phyloP scores from a whole-genome alignment of 352 stramenopile genomes.

The Elongisporangium prolatum region DNA sequence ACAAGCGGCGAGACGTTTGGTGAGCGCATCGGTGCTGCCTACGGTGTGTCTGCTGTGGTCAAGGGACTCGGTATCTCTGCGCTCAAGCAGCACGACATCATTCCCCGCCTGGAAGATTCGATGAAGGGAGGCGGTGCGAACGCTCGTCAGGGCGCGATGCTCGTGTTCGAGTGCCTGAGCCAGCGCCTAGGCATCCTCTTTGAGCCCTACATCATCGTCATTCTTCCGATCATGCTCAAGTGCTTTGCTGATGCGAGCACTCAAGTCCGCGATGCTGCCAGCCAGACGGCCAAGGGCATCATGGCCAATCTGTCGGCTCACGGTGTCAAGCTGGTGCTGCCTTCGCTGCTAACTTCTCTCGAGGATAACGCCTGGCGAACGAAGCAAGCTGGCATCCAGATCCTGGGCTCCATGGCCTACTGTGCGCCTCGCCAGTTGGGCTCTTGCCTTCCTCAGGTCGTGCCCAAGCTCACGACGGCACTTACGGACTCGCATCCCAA shows the following conservation, averaged over 20 bases:
- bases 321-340: constrained; percentile 98
- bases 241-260: constrained; percentile 96
- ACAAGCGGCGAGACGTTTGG: constrained; percentile 79
- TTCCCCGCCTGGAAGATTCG: constrained; percentile 85
- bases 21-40: constrained; percentile 92
- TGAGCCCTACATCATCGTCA: constrained; percentile 97
- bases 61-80: constrained; percentile 98
- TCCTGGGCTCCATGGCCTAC: constrained; percentile 96
- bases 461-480: constrained; percentile 96
- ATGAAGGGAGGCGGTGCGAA: constrained; percentile 78
- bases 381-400: constrained; percentile 98
- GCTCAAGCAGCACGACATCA: constrained; percentile 97
- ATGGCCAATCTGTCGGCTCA: constrained; percentile 99
- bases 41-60: constrained; percentile 97
- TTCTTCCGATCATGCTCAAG: constrained; percentile 98
- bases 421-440: constrained; percentile 99
- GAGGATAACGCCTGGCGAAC: constrained; percentile 94
- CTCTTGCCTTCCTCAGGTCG: constrained; percentile 97
- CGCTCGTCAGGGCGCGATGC: constrained; percentile 91
- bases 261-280: constrained; percentile 94
- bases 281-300: constrained; percentile 93
- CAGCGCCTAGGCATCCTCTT: constrained; percentile 96
- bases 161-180: constrained; percentile 98
- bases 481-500: constrained; percentile 99
- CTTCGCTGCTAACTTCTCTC: constrained; percentile 94